Evolutionary conservation across 495 filamentous ascomycete species (phyloP), one percentile per base, ranked within the genome.

Genomic region (Penicillium dipodomyicola): DNA sequence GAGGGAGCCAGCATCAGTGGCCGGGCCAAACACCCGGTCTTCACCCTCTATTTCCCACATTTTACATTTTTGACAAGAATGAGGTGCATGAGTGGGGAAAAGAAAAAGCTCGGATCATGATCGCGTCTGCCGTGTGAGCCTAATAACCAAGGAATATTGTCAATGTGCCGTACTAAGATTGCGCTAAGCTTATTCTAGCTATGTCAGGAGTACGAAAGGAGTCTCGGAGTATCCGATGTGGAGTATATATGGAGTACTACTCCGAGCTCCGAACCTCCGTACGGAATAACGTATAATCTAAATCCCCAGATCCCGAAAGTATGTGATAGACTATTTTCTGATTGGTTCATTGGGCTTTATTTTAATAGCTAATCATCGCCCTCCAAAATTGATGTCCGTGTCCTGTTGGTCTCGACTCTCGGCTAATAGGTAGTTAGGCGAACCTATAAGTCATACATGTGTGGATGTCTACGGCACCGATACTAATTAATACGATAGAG

Each of bases 31-130:
- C 17, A 40, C 35, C 49, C 32, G 11, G 30, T 27, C 35, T 47
- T 52, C 56, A 50, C 52, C 30, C 20, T 20, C 14, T 5, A 25
- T 25, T 23, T 20, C 29, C 19, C 15, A 1, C 8, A 12, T 15
- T 17, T 10, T 7, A 29, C 15, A 10, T 20, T 20, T 46, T 9
- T n/a, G 33, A 37, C 33, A 27, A 49, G 14, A n/a, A 61, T 61
- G 55, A 56, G 62, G 15, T 62, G 52, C 59, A 65, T 54, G 10
- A 49, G 59, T 52, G 55, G 55, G 49, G 44, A 12, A 5, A 6
- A 19, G 14, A 37, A 30, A 43, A 40, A 37, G 52, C 57, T 49
- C 46, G 37, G 58, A 44, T 60, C 57, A 33, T 41, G 52, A 65
- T 65, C 52, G 51, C n/a, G 8, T n/a, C 11, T 48, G 29, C 17